Base-by-base conservation (phyloP, 345 rosid genomes). In the Sonneratia alba region DNA sequence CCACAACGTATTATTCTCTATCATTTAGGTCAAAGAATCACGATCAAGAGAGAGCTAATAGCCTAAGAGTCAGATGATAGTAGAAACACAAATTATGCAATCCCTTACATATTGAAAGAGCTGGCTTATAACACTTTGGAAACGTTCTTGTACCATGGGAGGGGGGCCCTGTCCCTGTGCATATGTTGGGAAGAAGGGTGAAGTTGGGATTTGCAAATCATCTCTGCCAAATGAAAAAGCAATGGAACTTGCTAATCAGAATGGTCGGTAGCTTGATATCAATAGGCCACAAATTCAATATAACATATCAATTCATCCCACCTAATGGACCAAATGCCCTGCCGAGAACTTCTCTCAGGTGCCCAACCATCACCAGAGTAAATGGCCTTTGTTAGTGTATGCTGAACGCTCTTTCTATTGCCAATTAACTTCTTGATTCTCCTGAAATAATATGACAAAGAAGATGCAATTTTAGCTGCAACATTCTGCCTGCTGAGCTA, bases 1-100 rank as follows among this genome's bases (percentile, higher is more conserved):
- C 98, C 96, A 65, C 99, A 95, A 4, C 99, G 90, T 77, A 95
- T 90, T 72, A 95, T 92, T 82, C 99, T 91, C 99, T 95, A 76
- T 55, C 36, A 32, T 36, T 67, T 65, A 55, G 69, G 78, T 56
- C 12, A 67, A 74, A 71, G 34, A 19, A 70, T 32, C 73, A 62
- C 63, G 19, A 77, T 63, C 55, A 53, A 36, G 9, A 65, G 49
- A 51, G 76, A 66, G n/a, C 32, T 0, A 24, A 15, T 48, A 45
- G 40, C 53, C 69, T 72, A 70, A 42, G 67, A 68, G 24, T 36
- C 32, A 61, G 63, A 48, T 34, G 49, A 49, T 11, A 69, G 72
- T n/a, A 36, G 67, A 70, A 61, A 38, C 22, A 72, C 59, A 77
- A 14, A 3, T 42, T 21, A 42, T 42, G 65, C 38, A 42, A 34